Base-by-base conservation (phyloP, 805 yeast species). In the Metschnikowia lachancei region DNA sequence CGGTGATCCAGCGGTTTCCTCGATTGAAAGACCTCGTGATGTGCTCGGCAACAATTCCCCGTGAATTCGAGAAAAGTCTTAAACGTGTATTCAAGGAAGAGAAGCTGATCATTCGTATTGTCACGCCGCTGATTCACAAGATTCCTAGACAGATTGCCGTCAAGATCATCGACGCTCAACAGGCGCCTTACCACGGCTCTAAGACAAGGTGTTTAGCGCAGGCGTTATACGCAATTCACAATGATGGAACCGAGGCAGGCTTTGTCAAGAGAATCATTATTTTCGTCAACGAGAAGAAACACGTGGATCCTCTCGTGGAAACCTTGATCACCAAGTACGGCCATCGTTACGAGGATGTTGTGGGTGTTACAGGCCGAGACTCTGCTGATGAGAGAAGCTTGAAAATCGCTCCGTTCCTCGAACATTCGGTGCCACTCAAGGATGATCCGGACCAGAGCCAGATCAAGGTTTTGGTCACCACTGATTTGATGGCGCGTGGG, bases 401-500 rank as follows among this genome's bases (percentile, higher is more conserved):
- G 13, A 75, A 80, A 47, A 74, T 91, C 31, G 64, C 72, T 28
- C 80, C 79, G 3, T 92, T 91, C 56, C 64, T 87, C n/a, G 66
- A 71, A 10, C 82, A 86, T 1, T 83, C 92, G 1, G 69, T 70
- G 39, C 60, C 58, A 43, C 46, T 81, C 13, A 70, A 68, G 8
- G 59, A 62, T 22, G 64, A 59, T 42, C 46, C 49, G 1, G 60
- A 57, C 30, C 52, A 49, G 52, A 54, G 66, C 57, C 64, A 60
- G 40, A 61, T 88, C 49, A 84, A 85, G 56, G 85, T 92, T 0
- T 71, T 94, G 28, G 82, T 92, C 0, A 85, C 96, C 18, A 90
- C 98, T 0, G 99, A 92, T 65, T 71, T 94, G 36, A 73, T 88
- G 47, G 91, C 97, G 1, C 75, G 99, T 59, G 99, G 99, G 2